These are phyloP conservation scores for Melastoma candidum DNA, from an alignment of 441 rosid species.

Conservation along the genomic window DNA sequence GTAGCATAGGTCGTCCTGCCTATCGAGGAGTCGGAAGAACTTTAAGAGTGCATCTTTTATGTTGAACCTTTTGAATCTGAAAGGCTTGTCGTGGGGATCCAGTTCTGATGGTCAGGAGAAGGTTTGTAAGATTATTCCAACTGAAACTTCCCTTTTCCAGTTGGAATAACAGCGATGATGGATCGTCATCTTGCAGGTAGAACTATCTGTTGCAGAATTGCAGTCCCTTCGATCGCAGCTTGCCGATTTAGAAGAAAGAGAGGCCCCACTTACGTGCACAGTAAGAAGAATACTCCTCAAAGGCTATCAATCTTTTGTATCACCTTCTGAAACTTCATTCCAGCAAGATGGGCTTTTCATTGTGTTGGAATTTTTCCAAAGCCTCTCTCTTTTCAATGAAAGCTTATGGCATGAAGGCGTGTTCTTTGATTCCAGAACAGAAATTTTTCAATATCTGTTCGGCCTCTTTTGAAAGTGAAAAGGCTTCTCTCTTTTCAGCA, in stretches of 20 bases:
- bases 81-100: slow-evolving; percentile 64
- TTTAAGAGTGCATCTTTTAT: slow-evolving; percentile 49
- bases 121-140: slow-evolving; percentile 29
- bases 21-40: slow-evolving; percentile 33
- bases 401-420: too few species aligned
- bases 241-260: slow-evolving; percentile 80
- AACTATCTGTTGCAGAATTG: slow-evolving; percentile 55
- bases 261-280: slow-evolving; percentile 82
- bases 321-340: too few species aligned
- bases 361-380: too few species aligned
- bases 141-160: slow-evolving; percentile 6
- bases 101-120: slow-evolving; percentile 52
- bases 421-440: too few species aligned
- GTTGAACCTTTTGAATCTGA: slow-evolving; percentile 63
- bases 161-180: slow-evolving; percentile 9
- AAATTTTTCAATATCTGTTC: too few species aligned
- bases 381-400: too few species aligned
- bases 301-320: too few species aligned
- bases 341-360: too few species aligned
- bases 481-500: too few species aligned
- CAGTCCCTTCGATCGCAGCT: slow-evolving; percentile 78
- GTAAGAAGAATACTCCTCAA: slow-evolving; percentile 30
- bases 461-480: too few species aligned
- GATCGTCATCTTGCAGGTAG: slow-evolving; percentile 40
- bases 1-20: slow-evolving; percentile 46